A percentile compares a stretch with the other conserved stretches of the same genome.
Conservation (phyloP, 2,329 filamentous ascomycete genomes). For the Chaetomium sp. region DNA sequence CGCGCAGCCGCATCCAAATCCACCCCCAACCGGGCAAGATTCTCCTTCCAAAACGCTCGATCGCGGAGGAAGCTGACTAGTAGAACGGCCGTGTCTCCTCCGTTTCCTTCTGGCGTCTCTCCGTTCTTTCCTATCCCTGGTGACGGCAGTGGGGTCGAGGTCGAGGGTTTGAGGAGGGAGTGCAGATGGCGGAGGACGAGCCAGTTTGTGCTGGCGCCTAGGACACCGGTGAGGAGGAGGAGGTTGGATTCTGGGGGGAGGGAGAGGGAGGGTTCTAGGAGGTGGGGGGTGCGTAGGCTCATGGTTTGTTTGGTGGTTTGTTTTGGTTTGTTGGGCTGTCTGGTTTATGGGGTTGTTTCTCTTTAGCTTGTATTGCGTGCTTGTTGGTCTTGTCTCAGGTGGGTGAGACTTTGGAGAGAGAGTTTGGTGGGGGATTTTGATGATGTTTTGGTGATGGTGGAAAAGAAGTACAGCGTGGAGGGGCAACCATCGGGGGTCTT, state of each 20-base stretch:
- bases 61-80: slow-evolving; percentile 80
- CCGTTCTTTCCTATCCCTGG: slow-evolving; percentile 13
- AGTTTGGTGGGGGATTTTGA: background rate
- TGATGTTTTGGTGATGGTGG: too few species aligned
- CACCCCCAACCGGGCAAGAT: slow-evolving; percentile 61
- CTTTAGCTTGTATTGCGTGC: background rate
- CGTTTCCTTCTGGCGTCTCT: slow-evolving; percentile 2
- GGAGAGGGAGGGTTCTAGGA: slow-evolving; percentile 57
- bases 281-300: slow-evolving; percentile 43
- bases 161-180: slow-evolving; percentile 33
- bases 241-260: slow-evolving; percentile 54
- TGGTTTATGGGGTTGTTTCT: background rate
- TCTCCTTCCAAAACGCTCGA: slow-evolving; percentile 69
- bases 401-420: background rate
- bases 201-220: slow-evolving; percentile 61
- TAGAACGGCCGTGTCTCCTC: slow-evolving; percentile 47
- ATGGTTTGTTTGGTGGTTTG: background rate
- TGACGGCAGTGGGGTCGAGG: background rate
- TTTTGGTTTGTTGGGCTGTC: background rate
- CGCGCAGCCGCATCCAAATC: slow-evolving; percentile 58
- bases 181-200: slow-evolving; percentile 52
- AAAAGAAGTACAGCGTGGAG: too few species aligned
- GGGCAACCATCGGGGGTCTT: too few species aligned
- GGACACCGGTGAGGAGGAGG: slow-evolving; percentile 60
- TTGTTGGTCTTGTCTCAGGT: background rate